These are phyloP conservation scores for Terana coerulea DNA, from an alignment of 768 basidiomycete genomes.

Conservation along the genomic window DNA sequence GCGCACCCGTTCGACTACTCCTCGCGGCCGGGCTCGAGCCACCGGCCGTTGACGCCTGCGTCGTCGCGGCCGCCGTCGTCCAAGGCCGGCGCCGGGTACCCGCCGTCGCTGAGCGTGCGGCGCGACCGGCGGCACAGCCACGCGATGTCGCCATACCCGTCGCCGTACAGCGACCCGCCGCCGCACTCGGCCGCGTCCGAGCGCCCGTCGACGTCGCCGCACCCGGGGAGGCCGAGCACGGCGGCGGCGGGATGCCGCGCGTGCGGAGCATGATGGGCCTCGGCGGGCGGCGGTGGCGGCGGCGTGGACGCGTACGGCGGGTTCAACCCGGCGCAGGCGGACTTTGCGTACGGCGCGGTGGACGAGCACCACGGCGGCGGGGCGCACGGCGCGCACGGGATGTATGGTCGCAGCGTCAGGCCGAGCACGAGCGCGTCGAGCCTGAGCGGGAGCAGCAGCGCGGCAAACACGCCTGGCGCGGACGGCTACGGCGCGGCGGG, in stretches of 20 bases:
- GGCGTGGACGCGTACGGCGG: conserved; percentile 54
- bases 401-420: conserved; percentile 46
- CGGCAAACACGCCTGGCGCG: conserved; percentile 74
- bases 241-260: conserved; percentile 57
- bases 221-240: conserved; percentile 37
- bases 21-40: conserved; percentile 71
- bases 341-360: conserved; percentile 78
- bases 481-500: conserved; percentile 52
- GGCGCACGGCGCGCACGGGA: conserved; percentile 20
- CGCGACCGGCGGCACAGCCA: conserved; percentile 79
- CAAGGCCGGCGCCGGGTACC: conserved; percentile 49
- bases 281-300: conserved; percentile 61
- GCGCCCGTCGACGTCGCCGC: conserved; percentile 69
- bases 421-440: conserved; percentile 79
- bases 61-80: conserved; percentile 68
- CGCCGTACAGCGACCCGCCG: conserved; percentile 64
- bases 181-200: conserved; percentile 40
- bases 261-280: conserved; percentile 84
- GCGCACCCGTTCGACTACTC: conserved; percentile 53
- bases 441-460: conserved; percentile 73
- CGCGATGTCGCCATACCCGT: conserved; percentile 84
- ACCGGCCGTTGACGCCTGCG: conserved; percentile 53
- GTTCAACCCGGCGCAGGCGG: conserved; percentile 63
- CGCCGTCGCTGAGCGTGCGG: conserved; percentile 61
- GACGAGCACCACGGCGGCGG: conserved; percentile 27